Conservation (phyloP, 2,329 filamentous ascomycete genomes). For the Fusarium incarnatum region DNA sequence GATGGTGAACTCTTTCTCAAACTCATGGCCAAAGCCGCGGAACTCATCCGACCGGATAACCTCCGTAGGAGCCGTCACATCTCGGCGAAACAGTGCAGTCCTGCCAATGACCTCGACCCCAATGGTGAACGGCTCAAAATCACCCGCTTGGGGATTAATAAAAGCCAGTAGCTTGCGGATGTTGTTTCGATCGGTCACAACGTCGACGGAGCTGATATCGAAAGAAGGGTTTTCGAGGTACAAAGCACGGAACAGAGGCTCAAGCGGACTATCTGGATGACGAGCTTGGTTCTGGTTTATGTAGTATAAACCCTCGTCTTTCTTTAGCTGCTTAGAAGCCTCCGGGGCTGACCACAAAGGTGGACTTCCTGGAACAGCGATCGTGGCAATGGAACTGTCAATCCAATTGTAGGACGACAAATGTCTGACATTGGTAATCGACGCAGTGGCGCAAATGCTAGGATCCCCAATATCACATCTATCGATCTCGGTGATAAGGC, state of each 20-base stretch:
- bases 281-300: neutral
- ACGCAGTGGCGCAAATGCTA: neutral
- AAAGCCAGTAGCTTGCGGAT: neutral
- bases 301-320: neutral
- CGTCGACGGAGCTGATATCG: neutral
- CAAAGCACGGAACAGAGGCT: neutral
- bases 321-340: neutral
- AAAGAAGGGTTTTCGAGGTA: neutral
- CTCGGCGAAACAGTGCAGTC: neutral
- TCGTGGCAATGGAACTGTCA: neutral
- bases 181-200: neutral
- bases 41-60: neutral
- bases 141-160: neutral
- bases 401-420: neutral
- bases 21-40: neutral
- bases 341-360: neutral
- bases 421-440: neutral
- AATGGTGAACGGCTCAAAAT: neutral
- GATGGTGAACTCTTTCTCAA: neutral
- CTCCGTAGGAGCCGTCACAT: neutral
- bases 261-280: neutral
- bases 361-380: neutral
- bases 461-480: neutral
- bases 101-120: neutral
- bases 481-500: neutral